Conservation (phyloP, 495 filamentous ascomycete species). For the Talaromyces liani region DNA sequence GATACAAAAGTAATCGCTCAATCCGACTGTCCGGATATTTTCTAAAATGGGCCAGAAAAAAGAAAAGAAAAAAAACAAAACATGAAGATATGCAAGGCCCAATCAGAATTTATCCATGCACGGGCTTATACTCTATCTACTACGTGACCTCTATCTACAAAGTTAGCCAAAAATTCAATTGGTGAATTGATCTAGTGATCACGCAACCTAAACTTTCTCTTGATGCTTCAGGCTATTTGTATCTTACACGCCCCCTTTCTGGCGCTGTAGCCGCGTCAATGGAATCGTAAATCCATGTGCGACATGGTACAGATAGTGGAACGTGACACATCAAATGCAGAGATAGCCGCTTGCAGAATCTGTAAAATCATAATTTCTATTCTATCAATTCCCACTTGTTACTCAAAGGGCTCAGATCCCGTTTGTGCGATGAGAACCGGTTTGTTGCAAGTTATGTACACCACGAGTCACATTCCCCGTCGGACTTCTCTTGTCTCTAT, state of each 20-base stretch:
- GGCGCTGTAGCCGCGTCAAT: constrained; percentile 1
- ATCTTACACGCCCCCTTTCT: background rate
- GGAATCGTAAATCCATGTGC: background rate
- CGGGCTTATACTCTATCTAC: background rate
- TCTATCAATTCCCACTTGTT: background rate
- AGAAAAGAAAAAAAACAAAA: background rate
- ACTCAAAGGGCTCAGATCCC: background rate
- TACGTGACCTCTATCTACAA: background rate
- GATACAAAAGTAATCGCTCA: background rate
- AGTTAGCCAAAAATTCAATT: background rate
- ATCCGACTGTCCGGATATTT: background rate
- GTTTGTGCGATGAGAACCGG: background rate
- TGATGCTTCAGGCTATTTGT: background rate
- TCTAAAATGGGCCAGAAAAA: background rate
- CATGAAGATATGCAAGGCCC: background rate
- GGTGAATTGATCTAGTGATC: background rate
- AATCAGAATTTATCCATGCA: background rate
- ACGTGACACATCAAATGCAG: constrained; percentile 1
- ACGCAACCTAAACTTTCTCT: background rate
- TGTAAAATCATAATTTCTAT: background rate
- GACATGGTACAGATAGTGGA: background rate
- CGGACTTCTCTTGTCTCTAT: background rate
- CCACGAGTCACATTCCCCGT: background rate
- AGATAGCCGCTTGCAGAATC: background rate
- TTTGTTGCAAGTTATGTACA: background rate